A percentile compares a stretch with the other conserved stretches of the same genome.
phyloP scores from a whole-genome alignment of 805 yeast genomes.

The Wickerhamomyces ciferrii region DNA sequence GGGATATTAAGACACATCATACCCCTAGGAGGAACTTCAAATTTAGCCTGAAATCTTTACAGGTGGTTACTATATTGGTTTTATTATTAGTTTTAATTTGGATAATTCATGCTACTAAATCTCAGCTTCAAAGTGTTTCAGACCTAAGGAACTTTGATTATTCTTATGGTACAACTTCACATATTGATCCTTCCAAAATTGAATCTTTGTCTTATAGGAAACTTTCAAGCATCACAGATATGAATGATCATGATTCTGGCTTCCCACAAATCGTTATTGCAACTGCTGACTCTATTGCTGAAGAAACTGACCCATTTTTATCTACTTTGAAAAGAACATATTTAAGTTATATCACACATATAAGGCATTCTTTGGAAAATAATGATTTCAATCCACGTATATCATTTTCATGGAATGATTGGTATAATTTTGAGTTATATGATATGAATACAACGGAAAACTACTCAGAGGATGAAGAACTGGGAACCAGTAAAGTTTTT shows the following conservation, averaged over 20 bases:
- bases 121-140: neutral
- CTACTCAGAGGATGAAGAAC: too few species aligned
- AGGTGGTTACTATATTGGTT: too few species aligned
- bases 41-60: too few species aligned
- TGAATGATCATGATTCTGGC: too few species aligned
- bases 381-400: neutral
- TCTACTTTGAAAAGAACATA: neutral
- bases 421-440: slow-evolving; percentile 2
- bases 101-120: too few species aligned
- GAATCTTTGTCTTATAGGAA: neutral
- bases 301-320: neutral
- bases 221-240: too few species aligned
- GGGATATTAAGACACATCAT: too few species aligned
- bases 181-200: neutral
- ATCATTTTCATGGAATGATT: slow-evolving; percentile 9
- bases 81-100: too few species aligned
- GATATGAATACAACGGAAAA: too few species aligned
- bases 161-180: too few species aligned
- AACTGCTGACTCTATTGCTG: neutral
- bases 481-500: neutral
- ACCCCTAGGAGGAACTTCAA: too few species aligned
- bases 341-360: neutral
- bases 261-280: neutral
- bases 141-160: neutral
- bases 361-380: slow-evolving; percentile 20